Percentiles rank a stretch among this genome's conserved stretches.
Evolutionary conservation across 2,329 filamentous ascomycete species (phyloP).

Genomic region (Aspergillus spinulosporus): DNA sequence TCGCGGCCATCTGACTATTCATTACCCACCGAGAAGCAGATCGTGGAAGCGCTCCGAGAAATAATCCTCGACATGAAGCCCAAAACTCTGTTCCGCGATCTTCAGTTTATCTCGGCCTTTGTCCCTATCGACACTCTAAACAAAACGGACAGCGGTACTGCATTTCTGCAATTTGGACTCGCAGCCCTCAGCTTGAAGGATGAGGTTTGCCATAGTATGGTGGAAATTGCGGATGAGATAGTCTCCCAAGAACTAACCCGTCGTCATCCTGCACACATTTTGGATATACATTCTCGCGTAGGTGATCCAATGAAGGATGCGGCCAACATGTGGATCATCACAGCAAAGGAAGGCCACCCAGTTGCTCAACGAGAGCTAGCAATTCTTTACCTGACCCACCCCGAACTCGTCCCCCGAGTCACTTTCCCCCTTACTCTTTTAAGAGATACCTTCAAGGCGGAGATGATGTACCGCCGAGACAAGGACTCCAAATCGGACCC

Average conservation of each 20-base stretch:
- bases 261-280: slow-evolving; percentile 34
- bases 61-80: slow-evolving; percentile 72
- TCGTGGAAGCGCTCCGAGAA: slow-evolving; percentile 65
- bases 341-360: slow-evolving; percentile 85
- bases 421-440: slow-evolving; percentile 82
- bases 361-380: slow-evolving; percentile 90
- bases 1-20: slow-evolving; percentile 47
- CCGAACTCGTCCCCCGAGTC: slow-evolving; percentile 76
- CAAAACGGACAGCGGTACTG: slow-evolving; percentile 64
- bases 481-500: slow-evolving; percentile 73
- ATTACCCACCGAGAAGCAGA: slow-evolving; percentile 60
- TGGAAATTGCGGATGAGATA: slow-evolving; percentile 70
- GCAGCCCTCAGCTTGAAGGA: slow-evolving; percentile 84
- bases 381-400: slow-evolving; percentile 88
- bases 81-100: slow-evolving; percentile 75
- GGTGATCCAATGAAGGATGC: slow-evolving; percentile 64
- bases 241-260: slow-evolving; percentile 56
- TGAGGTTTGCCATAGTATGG: slow-evolving; percentile 80
- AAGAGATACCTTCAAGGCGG: slow-evolving; percentile 84
- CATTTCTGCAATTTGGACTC: slow-evolving; percentile 86
- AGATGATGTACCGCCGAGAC: slow-evolving; percentile 69
- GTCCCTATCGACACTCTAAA: slow-evolving; percentile 59
- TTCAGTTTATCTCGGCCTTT: slow-evolving; percentile 69
- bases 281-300: slow-evolving; percentile 32
- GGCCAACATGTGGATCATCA: slow-evolving; percentile 86